phyloP scores from a whole-genome alignment of 306 rosid genomes.

The Castanea crenata region DNA sequence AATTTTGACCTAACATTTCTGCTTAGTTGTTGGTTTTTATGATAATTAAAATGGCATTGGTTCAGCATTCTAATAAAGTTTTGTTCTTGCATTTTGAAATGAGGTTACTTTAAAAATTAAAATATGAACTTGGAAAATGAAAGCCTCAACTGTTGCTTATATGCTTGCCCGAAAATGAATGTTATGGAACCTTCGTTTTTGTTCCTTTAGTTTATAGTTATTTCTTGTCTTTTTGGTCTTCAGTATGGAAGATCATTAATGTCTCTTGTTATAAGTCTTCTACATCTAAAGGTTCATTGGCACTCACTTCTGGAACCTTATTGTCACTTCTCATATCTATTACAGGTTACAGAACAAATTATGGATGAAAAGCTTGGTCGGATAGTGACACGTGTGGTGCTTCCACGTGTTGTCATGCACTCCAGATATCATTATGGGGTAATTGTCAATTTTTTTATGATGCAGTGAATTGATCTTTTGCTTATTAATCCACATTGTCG shows the following conservation, averaged over 20 bases:
- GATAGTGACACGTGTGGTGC: slow-evolving; percentile 85
- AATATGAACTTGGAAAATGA: not conserved
- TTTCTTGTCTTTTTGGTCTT: not conserved
- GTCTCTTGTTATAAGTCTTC: slow-evolving; percentile 2
- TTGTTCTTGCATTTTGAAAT: not conserved
- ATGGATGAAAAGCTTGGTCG: slow-evolving; percentile 97
- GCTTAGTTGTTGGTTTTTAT: not conserved
- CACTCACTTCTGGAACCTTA: slow-evolving; percentile 22
- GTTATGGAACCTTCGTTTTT: not conserved
- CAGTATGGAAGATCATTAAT: not conserved
- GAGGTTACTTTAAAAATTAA: not conserved
- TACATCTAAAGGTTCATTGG: slow-evolving; percentile 5
- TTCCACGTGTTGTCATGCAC: slow-evolving; percentile 98
- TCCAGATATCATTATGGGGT: slow-evolving; percentile 92
- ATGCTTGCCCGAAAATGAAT: not conserved
- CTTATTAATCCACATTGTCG: not conserved
- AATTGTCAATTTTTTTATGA: slow-evolving; percentile 15
- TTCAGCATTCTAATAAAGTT: not conserved
- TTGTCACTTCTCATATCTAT: slow-evolving; percentile 7
- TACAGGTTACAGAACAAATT: slow-evolving; percentile 82
- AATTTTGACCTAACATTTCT: not conserved
- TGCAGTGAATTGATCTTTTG: not conserved
- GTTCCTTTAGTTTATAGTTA: not conserved
- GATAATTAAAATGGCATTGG: not conserved
- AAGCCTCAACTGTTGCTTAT: not conserved